Base-by-base conservation (phyloP, 352 stramenopile genomes). In the Pythium sukuiense region DNA sequence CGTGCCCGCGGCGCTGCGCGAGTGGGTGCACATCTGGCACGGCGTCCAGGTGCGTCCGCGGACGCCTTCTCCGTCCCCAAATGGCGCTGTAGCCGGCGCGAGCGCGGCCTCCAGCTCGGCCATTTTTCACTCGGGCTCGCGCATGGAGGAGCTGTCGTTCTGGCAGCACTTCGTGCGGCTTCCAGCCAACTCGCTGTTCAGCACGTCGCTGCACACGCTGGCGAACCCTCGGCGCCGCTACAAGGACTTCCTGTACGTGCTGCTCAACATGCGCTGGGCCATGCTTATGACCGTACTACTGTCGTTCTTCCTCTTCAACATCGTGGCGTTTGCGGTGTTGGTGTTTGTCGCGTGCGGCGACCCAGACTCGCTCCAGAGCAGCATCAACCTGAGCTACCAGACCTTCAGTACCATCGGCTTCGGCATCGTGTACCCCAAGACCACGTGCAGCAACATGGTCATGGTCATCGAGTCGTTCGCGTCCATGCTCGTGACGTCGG, bases 321-420 rank as follows among this genome's bases (percentile, higher is more conserved):
- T 93, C 55, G 80, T 90, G 41, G 62, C 79, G 24, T 89, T 95
- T 32, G 80, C 79, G 6, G 27, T 72, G 3, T 12, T 90, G 49
- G 67, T 77, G 35, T 85, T 71, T 41, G 76, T 69, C 27, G 55
- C 71, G 37, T 95, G 86, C 61, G 64, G 76, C 39, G 81, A 93
- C 29, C 83, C 82, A 0, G 72, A 68, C 20, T 63, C 64, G 27
- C 85, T 89, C 45, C 76, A 88, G n/a, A 73, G 81, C 35, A 73
- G 81, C 3, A 89, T 91, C 53, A 78, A 90, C 58, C 50, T 93
- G 39, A 92, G 81, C 53, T 95, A 95, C 65, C 86, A 95, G 69
- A 92, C 86, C 2, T 95, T 93, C 62, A 92, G 83, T 14, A 95
- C 86, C 6, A 93, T 95, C 65, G 86, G 86, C 43, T 95, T 92